Conservation (phyloP, 805 yeast species). For the Wickerhamomyces chaumierensis region DNA sequence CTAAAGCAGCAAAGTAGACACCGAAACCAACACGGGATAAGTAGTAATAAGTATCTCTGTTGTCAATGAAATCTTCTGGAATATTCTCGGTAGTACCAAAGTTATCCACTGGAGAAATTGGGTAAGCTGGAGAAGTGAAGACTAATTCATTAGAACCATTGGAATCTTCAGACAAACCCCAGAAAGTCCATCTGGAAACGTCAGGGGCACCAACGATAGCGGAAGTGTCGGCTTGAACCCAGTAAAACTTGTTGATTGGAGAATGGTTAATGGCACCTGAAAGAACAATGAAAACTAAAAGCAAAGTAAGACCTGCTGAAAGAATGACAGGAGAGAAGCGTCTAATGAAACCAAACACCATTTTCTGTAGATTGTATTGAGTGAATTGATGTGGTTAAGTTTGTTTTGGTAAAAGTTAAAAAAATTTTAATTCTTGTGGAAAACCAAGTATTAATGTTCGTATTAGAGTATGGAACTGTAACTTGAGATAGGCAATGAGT, state of each 20-base stretch:
- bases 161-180: slow-evolving; percentile 56
- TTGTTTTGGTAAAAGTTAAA: too few relatives aligned
- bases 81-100: slow-evolving; percentile 42
- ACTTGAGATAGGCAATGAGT: too few relatives aligned
- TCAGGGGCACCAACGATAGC: slow-evolving; percentile 35
- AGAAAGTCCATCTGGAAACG: slow-evolving; percentile 68
- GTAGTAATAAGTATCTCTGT: slow-evolving; percentile 50
- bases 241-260: slow-evolving; percentile 58
- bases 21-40: slow-evolving; percentile 58
- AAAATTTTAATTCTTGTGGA: too few relatives aligned
- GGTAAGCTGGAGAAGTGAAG: slow-evolving; percentile 50
- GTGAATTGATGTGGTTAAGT: too few relatives aligned
- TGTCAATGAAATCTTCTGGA: slow-evolving; percentile 40
- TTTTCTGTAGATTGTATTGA: background rate
- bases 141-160: slow-evolving; percentile 24
- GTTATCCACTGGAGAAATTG: slow-evolving; percentile 68
- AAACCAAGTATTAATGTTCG: too few relatives aligned
- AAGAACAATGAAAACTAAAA: slow-evolving; percentile 46
- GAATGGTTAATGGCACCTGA: slow-evolving; percentile 49
- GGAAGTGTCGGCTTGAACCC: slow-evolving; percentile 62
- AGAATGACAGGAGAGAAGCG: slow-evolving; percentile 9
- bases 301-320: slow-evolving; percentile 26
- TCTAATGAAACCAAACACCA: slow-evolving; percentile 1
- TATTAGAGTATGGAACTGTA: too few relatives aligned
- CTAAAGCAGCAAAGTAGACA: slow-evolving; percentile 45